Base-by-base conservation (phyloP, 495 filamentous ascomycete genomes). In the Apiosordaria backusii region DNA sequence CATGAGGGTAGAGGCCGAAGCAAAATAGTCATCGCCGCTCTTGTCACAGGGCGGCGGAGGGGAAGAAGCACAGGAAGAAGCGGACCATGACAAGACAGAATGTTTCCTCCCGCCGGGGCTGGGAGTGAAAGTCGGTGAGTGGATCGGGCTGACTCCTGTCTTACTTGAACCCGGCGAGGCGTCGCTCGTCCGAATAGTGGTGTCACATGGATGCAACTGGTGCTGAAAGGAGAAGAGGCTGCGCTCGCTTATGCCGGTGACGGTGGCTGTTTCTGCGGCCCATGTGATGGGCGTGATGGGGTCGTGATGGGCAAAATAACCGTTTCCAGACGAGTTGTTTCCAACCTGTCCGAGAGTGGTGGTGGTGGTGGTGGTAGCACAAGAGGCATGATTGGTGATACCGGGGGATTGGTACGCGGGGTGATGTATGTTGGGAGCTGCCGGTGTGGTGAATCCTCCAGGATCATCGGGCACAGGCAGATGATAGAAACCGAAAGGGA, bases 151-250 rank as follows among this genome's bases (percentile, higher is more conserved):
- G n/a, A 16, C 40, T 16, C 7, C 40, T 16, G 40, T 7, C 16
- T 23, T 5, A n/a, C 16, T 21, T 7, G 52, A 55, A 23, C 18
- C n/a, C 13, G 52, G n/a, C 52, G 52, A 55, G 52, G 52, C n/a
- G n/a, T 19, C 52, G 19, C 16, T 19, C 16, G 52, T 55, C 16
- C n/a, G n/a, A 55, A 19, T 55, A 3, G 4, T 55, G n/a, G n/a
- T 23, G 52, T 55, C 52, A 55, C 22, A 15, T 6, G 52, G 22
- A 4, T 22, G 52, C 52, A 55, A 22, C 52, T 55, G 52, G n/a
- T 55, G 52, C 52, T 55, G 52, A 22, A 55, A 55, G 4, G 52
- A 15, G 52, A 55, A 55, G 52, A 55, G 52, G 52, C 52, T 55
- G 52, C 52, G 52, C 22, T 55, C 52, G 52, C 52, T 55, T 55